Percentiles rank a stretch among this genome's conserved stretches.
These are phyloP conservation scores for Spizellomyces sp. DNA, from an alignment of 192 early-diverging fungal species.

Conservation along the genomic window DNA sequence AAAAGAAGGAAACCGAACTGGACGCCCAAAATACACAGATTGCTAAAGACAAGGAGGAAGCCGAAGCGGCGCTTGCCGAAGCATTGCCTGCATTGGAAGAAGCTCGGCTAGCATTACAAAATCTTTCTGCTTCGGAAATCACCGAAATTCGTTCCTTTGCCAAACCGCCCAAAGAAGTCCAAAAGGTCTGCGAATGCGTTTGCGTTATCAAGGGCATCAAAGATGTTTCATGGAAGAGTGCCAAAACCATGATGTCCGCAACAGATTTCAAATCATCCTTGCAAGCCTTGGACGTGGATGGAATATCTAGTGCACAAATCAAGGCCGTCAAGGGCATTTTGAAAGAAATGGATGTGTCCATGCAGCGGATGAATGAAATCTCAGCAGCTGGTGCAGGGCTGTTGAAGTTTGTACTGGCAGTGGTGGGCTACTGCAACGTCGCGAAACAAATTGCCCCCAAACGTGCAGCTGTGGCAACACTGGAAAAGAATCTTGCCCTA, in stretches of 20 bases:
- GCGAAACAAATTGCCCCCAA: conserved; percentile 62
- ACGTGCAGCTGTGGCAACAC: conserved; percentile 55
- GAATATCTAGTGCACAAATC: conserved; percentile 54
- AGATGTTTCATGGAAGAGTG: conserved; percentile 67
- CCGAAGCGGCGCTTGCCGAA: conserved; percentile 61
- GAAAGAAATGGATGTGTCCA: conserved; percentile 62
- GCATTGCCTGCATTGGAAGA: conserved; percentile 62
- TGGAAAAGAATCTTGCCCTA: conserved; percentile 59
- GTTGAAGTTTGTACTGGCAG: conserved; percentile 60
- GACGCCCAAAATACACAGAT: conserved; percentile 61
- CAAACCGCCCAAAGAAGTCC: conserved; percentile 65
- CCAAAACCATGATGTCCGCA: conserved; percentile 65
- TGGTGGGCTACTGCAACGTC: conserved; percentile 66
- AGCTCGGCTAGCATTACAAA: conserved; percentile 55
- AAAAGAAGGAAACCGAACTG: conserved; percentile 58
- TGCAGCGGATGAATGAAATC: conserved; percentile 60
- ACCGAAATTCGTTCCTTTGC: conserved; percentile 66
- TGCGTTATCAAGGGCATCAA: conserved; percentile 67
- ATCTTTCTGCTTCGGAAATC: conserved; percentile 61
- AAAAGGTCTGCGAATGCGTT: conserved; percentile 67
- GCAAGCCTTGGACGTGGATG: conserved; percentile 53
- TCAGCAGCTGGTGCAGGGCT: conserved; percentile 61
- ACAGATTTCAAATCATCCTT: conserved; percentile 63
- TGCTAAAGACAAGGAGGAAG: conserved; percentile 71
- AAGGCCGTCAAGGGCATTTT: conserved; percentile 59